phyloP scores from a whole-genome alignment of 2,329 filamentous ascomycete genomes.

The Lasiodiplodia gonubiensis region DNA sequence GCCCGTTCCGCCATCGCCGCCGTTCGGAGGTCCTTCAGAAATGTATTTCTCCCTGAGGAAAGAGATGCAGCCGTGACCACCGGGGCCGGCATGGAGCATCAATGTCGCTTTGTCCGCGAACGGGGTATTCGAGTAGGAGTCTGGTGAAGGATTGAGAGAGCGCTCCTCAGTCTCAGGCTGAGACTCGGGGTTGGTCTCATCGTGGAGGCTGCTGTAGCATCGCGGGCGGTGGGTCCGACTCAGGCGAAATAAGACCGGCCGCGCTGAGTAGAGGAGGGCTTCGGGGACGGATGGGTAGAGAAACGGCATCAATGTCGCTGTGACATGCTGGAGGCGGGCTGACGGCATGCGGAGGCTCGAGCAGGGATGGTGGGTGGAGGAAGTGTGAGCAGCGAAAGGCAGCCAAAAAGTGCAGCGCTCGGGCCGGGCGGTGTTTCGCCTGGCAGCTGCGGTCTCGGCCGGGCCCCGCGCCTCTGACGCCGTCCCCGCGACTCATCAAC shows the following conservation, averaged over 20 bases:
- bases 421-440: neutral
- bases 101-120: conserved; percentile 88
- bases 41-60: conserved; percentile 92
- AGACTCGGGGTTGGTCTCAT: conserved; percentile 17
- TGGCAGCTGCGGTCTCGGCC: conserved; percentile 4
- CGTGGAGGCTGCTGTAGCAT: conserved; percentile 38
- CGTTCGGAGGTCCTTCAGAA: conserved; percentile 87
- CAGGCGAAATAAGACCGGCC: conserved; percentile 29
- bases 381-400: neutral
- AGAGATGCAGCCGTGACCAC: conserved; percentile 91
- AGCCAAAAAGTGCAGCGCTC: conserved; percentile 8
- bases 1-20: conserved; percentile 89
- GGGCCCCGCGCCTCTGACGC: neutral
- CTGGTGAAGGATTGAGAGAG: conserved; percentile 75
- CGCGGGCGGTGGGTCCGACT: conserved; percentile 35
- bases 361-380: neutral
- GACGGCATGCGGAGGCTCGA: conserved; percentile 20
- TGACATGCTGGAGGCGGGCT: conserved; percentile 23
- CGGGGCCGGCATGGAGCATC: conserved; percentile 76
- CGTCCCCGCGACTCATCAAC: neutral
- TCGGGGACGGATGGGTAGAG: conserved; percentile 51
- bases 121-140: conserved; percentile 80
- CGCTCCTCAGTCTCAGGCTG: conserved; percentile 47
- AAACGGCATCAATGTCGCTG: conserved; percentile 49
- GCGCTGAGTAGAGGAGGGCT: conserved; percentile 30